phyloP scores from a whole-genome alignment of 768 basidiomycete species.

The Auriculariales sp. region DNA sequence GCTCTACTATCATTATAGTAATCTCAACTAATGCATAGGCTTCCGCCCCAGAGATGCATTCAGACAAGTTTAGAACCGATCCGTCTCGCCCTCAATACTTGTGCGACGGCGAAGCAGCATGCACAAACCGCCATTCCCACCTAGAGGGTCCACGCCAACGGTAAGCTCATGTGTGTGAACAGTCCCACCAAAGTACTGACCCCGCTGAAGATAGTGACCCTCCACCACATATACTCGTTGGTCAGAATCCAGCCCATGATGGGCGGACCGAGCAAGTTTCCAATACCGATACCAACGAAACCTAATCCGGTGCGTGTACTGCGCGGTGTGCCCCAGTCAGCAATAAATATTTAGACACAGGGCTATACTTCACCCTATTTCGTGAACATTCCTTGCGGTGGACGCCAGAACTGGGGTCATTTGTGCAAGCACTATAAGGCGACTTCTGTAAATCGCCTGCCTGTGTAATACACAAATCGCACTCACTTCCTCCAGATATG shows the following conservation, averaged over 20 bases:
- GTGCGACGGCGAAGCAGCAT: background rate
- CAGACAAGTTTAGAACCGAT: background rate
- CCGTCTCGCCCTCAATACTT: background rate
- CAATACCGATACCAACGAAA: background rate
- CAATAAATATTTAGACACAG: too few relatives aligned
- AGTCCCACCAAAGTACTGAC: too few relatives aligned
- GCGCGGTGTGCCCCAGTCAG: too few relatives aligned
- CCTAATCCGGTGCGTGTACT: background rate
- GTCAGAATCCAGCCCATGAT: conserved; percentile 44
- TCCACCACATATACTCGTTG: conserved; percentile 39
- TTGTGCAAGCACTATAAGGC: background rate
- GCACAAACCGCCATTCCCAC: background rate
- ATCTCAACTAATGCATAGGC: too few relatives aligned
- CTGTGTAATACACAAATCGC: too few relatives aligned
- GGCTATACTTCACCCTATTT: background rate
- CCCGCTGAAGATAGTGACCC: conserved; percentile 39
- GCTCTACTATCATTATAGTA: too few relatives aligned
- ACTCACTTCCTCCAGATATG: conserved; percentile 31
- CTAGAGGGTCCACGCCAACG: too few relatives aligned
- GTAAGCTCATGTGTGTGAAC: too few relatives aligned
- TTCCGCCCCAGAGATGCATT: background rate
- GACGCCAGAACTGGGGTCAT: background rate
- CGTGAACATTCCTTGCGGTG: background rate
- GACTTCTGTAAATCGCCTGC: too few relatives aligned
- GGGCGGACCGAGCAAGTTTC: conserved; percentile 30